Evolutionary conservation across 2,329 filamentous ascomycete species (phyloP).

Genomic region (Penicillium brasilianum): DNA sequence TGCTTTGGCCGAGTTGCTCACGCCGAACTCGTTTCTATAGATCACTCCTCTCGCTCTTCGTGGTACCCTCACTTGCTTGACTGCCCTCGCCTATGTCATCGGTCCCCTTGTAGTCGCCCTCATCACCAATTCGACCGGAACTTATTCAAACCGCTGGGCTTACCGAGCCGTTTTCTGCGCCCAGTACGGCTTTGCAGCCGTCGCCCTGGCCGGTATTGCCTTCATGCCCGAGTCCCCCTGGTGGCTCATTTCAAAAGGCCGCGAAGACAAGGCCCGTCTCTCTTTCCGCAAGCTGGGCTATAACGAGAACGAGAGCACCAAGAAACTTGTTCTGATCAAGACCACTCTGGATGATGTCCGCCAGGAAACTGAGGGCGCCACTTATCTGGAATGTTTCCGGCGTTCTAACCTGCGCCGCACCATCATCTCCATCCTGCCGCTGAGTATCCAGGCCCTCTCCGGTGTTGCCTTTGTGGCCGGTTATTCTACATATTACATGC

Average conservation of each 20-base stretch:
- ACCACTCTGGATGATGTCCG: constrained; percentile 20
- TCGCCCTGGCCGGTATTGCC: constrained; percentile 35
- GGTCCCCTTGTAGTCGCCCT: constrained; percentile 49
- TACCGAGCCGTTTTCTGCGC: constrained; percentile 50
- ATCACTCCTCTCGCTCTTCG: constrained; percentile 47
- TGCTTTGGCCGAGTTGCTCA: not conserved
- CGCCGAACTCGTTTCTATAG: constrained; percentile 18
- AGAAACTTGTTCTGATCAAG: constrained; percentile 17
- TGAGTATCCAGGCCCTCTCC: constrained; percentile 43
- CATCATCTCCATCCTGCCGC: constrained; percentile 45
- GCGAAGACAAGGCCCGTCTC: constrained; percentile 7
- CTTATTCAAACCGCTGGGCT: constrained; percentile 47
- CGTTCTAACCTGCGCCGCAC: constrained; percentile 48
- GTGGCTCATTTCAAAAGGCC: constrained; percentile 19
- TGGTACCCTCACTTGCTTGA: constrained; percentile 43
- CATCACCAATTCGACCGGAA: constrained; percentile 45
- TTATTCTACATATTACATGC: constrained; percentile 53
- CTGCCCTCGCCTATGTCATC: constrained; percentile 48
- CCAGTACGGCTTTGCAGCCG: constrained; percentile 49
- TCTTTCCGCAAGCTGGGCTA: constrained; percentile 20
- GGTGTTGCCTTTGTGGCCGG: constrained; percentile 44
- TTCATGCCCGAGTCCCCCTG: constrained; percentile 25
- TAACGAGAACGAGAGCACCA: constrained; percentile 11
- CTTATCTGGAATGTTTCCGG: constrained; percentile 50
- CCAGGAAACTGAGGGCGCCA: constrained; percentile 43